phyloP scores from a whole-genome alignment of 2,329 filamentous ascomycete species.

The Calonectria crousiana region DNA sequence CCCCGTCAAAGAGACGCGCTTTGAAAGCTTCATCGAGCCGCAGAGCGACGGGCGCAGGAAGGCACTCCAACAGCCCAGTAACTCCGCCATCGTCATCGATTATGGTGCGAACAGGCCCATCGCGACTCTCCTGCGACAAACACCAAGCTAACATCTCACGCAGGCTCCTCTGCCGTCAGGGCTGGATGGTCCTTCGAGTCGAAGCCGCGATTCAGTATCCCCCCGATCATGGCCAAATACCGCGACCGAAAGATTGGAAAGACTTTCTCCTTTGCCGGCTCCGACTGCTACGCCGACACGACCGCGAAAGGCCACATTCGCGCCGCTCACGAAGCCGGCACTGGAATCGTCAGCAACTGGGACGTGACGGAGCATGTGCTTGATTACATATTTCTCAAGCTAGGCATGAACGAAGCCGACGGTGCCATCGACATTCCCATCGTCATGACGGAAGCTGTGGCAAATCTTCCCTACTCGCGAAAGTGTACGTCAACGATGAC shows the following conservation, averaged over 20 bases:
- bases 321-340: conserved; percentile 90
- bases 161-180: conserved; percentile 89
- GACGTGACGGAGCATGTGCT: conserved; percentile 95
- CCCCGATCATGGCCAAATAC: conserved; percentile 94
- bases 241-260: conserved; percentile 93
- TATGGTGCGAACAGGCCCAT: conserved; percentile 74
- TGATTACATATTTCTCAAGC: conserved; percentile 94
- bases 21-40: conserved; percentile 66
- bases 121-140: conserved; percentile 20
- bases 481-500: conserved; percentile 72
- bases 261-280: conserved; percentile 91
- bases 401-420: conserved; percentile 83
- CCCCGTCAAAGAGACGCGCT: conserved; percentile 71
- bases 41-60: conserved; percentile 77
- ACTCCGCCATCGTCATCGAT: conserved; percentile 93
- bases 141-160: conserved; percentile 33
- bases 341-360: conserved; percentile 95
- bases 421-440: conserved; percentile 86
- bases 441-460: conserved; percentile 95
- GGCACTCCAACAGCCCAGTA: conserved; percentile 69
- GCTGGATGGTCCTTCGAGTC: conserved; percentile 96
- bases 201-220: conserved; percentile 81
- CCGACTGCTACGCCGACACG: conserved; percentile 94
- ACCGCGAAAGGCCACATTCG: conserved; percentile 91
- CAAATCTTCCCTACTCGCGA: conserved; percentile 88